Base-by-base conservation (phyloP, 139 green algal species). In the Diplosphaera chodatii region DNA sequence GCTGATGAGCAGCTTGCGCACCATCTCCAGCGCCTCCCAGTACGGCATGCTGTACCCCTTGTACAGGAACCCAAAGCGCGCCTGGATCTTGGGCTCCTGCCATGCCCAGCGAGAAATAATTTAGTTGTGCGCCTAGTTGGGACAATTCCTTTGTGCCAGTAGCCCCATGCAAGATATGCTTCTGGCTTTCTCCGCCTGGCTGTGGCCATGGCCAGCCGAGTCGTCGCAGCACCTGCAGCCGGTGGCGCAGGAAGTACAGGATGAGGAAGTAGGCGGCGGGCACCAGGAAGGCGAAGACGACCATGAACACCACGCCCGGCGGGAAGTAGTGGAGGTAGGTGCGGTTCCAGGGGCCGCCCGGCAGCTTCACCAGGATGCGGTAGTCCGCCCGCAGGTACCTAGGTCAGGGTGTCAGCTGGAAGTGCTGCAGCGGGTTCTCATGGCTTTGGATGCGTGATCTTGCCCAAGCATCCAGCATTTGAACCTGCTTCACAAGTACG, bases 11-110 rank as follows among this genome's bases (percentile, higher is more conserved):
- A 85, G 73, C 72, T 81, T 85, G 63, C 80, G 71, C 32, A 85
- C 40, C 67, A 76, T 82, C 22, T 85, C 74, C 8, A 69, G 56
- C 4, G 77, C 75, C n/a, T 85, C 80, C 80, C 80, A 85, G 70
- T 78, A 83, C 23, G 67, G 65, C 3, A 76, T 28, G 28, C 22
- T 37, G 66, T 85, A 84, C 34, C 71, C 78, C 21, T 33, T 63
- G 72, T 85, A 85, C 56, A 85, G 63, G 66, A 85, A 85, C 1
- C 77, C 80, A 65, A 74, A 83, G 27, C 67, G 67, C 21, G 56
- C 41, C 23, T 65, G 48, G 1, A 81, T 34, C 32, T 69, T 28
- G 0, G 66, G 56, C 29, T 85, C 80, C 71, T 84, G 68, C n/a
- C n/a, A 48, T 48, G 8, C 6, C 10, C 37, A 48, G 37, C 10